Conservation (phyloP, 495 filamentous ascomycete genomes). For the Endocarpon pusillum region DNA sequence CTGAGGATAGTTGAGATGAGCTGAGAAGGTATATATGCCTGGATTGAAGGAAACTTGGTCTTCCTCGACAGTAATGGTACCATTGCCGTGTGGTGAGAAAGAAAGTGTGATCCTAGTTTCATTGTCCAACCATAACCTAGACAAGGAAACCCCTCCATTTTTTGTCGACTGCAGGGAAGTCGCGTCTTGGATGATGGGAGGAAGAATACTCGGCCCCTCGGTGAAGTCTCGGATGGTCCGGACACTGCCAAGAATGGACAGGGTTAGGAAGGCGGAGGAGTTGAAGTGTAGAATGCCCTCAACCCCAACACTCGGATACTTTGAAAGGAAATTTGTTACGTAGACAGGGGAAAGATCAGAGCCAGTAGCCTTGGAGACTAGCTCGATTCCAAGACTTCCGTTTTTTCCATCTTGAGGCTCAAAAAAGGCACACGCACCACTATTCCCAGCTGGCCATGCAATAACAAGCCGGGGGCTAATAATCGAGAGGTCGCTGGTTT, state of each 20-base stretch:
- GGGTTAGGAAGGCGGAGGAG: slow-evolving; percentile 30
- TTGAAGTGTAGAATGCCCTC: slow-evolving; percentile 36
- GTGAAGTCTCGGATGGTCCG: slow-evolving; percentile 43
- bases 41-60: slow-evolving; percentile 28
- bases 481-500: slow-evolving; percentile 33
- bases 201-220: slow-evolving; percentile 36
- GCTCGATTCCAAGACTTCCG: slow-evolving; percentile 32
- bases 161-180: slow-evolving; percentile 18
- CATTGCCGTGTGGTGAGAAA: slow-evolving; percentile 18
- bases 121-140: slow-evolving; percentile 43
- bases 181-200: slow-evolving; percentile 33
- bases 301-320: slow-evolving; percentile 33
- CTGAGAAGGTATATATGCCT: slow-evolving; percentile 39
- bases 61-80: slow-evolving; percentile 16
- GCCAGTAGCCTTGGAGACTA: slow-evolving; percentile 27
- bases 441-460: slow-evolving; percentile 50
- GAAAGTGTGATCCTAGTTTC: slow-evolving; percentile 33
- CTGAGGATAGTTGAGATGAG: slow-evolving; percentile 44
- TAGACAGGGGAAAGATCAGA: slow-evolving; percentile 22
- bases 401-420: slow-evolving; percentile 32
- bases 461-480: slow-evolving; percentile 39
- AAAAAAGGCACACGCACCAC: slow-evolving; percentile 38
- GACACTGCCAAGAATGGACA: slow-evolving; percentile 42
- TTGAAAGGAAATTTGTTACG: slow-evolving; percentile 17
- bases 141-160: slow-evolving; percentile 27